Percentiles rank a stretch among this genome's conserved stretches.
phyloP scores from a whole-genome alignment of 2,329 filamentous ascomycete species.

The Cercospora beticola region DNA sequence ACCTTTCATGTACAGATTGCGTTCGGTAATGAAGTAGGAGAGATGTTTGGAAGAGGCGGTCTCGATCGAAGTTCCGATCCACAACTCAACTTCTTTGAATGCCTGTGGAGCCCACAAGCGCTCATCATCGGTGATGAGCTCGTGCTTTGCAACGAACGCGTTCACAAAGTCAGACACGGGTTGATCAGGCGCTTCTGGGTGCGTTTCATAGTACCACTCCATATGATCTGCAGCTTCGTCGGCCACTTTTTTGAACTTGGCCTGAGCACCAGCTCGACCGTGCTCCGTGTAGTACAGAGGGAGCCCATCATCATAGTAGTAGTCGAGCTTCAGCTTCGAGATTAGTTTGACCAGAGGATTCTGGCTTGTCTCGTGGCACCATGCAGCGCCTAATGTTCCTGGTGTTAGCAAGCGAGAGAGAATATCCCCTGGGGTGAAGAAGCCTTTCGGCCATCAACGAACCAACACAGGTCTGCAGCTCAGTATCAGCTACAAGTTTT shows the following conservation, averaged over 20 bases:
- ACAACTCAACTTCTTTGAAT: slow-evolving; percentile 46
- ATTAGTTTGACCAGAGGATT: slow-evolving; percentile 48
- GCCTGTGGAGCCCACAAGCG: slow-evolving; percentile 48
- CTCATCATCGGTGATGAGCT: slow-evolving; percentile 45
- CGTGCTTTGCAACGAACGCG: slow-evolving; percentile 44
- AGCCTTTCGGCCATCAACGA: slow-evolving; percentile 30
- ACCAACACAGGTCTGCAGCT: slow-evolving; percentile 34
- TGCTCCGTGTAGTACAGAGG: slow-evolving; percentile 46
- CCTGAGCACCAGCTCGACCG: slow-evolving; percentile 46
- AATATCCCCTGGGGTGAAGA: slow-evolving; percentile 29
- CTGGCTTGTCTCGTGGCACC: slow-evolving; percentile 50
- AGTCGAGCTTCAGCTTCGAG: slow-evolving; percentile 44
- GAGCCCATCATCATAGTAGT: slow-evolving; percentile 48
- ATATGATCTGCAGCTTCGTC: slow-evolving; percentile 48
- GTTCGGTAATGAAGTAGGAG: slow-evolving; percentile 46
- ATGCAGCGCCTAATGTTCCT: slow-evolving; percentile 41
- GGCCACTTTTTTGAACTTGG: slow-evolving; percentile 49
- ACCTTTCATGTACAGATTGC: slow-evolving; percentile 49
- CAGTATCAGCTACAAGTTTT: slow-evolving; percentile 33
- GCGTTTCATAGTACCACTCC: slow-evolving; percentile 44
- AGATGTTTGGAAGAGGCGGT: slow-evolving; percentile 46
- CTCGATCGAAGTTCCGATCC: slow-evolving; percentile 46
- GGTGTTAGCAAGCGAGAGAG: slow-evolving; percentile 23
- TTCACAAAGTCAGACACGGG: slow-evolving; percentile 43
- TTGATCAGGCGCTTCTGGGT: slow-evolving; percentile 45